Conservation (phyloP, 164 flowering plant species). For the Euptelea pleiosperma region DNA sequence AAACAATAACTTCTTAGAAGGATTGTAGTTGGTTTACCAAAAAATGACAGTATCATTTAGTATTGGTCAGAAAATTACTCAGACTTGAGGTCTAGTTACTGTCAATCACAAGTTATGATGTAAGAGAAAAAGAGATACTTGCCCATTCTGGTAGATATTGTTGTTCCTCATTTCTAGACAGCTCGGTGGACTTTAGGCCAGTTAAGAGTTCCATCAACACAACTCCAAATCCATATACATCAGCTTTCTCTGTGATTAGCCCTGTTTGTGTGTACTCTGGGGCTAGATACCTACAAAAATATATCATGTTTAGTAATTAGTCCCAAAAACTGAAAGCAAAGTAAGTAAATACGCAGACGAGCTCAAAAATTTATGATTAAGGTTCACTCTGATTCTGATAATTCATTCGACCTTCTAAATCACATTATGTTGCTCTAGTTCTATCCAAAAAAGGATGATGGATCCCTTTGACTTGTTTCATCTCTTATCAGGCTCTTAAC, state of each 20-base stretch:
- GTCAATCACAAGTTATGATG: too few species aligned
- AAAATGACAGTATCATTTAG: background rate
- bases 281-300: conserved; percentile 33
- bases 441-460: too few species aligned
- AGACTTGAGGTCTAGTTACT: background rate
- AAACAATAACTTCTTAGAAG: too few species aligned
- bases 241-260: conserved; percentile 40
- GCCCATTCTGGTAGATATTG: conserved; percentile 35
- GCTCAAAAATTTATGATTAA: too few species aligned
- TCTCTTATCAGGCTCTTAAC: too few species aligned
- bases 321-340: too few species aligned
- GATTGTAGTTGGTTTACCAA: background rate
- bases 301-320: background rate
- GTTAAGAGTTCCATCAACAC: conserved; percentile 37
- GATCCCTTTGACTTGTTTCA: too few species aligned
- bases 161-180: conserved; percentile 20
- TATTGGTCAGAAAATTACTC: background rate
- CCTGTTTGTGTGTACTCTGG: conserved; percentile 41
- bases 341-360: too few species aligned
- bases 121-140: conserved; percentile 5
- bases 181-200: conserved; percentile 30
- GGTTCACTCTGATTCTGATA: too few species aligned
- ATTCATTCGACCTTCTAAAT: background rate
- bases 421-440: too few species aligned
- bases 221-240: conserved; percentile 43